Base-by-base conservation (phyloP, 768 basidiomycete species). In the Lentinula aciculospora region DNA sequence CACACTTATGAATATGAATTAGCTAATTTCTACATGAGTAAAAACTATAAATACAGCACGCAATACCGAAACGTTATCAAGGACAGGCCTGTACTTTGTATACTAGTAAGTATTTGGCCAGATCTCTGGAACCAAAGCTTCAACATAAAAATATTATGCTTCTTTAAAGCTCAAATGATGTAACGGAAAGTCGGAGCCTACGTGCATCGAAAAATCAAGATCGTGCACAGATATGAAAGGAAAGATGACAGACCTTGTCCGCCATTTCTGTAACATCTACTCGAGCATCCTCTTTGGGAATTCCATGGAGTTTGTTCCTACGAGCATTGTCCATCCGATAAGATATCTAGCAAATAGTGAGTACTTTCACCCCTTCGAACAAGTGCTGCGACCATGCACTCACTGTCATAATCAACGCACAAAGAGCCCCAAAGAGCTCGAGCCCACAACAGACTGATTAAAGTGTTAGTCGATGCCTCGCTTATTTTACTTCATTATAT, bases 131-230 rank as follows among this genome's bases (percentile, higher is more conserved):
- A 23, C 17, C 34, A 12, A 31, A 13, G 39, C 12, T 25, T 23
- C n/a, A n/a, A n/a, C n/a, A n/a, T n/a, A n/a, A n/a, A n/a, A n/a
- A n/a, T n/a, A n/a, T n/a, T n/a, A n/a, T n/a, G n/a, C n/a, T n/a
- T n/a, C n/a, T n/a, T n/a, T n/a, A n/a, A n/a, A n/a, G n/a, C 31
- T 47, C 25, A 60, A 13, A 39, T 25, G 32, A 81, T 64, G 59
- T 87, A 88, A 53, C 85, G 81, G 73, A 87, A 88, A 19, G 72
- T 71, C 3, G 81, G 80, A 0, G 85, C 83, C 85, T 86, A 51
- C 4, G 13, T 28, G 25, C 12, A n/a, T 3, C 13, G 19, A 55
- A 39, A 37, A 39, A 23, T 44, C 23, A 45, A n/a, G 36, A 56
- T 31, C 25, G 13, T 29, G 48, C 25, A 12, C 15, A 23, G 23